Conservation (phyloP, 2,329 filamentous ascomycete species). For the Microdochium bolleyi region DNA sequence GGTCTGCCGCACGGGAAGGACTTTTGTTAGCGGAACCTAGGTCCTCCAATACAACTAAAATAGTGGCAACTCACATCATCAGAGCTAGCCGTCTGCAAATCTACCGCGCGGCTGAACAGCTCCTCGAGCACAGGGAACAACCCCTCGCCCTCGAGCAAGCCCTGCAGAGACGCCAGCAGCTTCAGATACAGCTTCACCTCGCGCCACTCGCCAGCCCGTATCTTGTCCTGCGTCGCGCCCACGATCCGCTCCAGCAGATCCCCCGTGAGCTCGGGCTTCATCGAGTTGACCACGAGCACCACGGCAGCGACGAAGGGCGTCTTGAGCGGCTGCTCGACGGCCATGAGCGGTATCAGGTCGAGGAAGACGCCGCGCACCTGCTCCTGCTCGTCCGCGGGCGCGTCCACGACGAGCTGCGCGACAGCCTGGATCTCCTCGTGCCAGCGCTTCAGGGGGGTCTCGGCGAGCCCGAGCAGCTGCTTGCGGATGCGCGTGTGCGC, state of each 20-base stretch:
- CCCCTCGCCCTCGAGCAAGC: constrained; percentile 73
- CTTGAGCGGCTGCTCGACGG: constrained; percentile 90
- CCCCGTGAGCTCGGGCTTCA: constrained; percentile 66
- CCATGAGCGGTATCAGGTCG: constrained; percentile 66
- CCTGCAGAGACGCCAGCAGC: constrained; percentile 80
- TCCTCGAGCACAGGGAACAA: constrained; percentile 80
- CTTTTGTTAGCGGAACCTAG: no score
- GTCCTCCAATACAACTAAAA: no score
- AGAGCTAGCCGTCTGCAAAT: constrained; percentile 84
- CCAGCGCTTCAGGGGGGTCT: constrained; percentile 70
- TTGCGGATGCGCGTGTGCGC: constrained; percentile 65
- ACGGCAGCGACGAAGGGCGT: constrained; percentile 90
- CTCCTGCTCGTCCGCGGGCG: constrained; percentile 74
- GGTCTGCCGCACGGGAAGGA: constrained; percentile 34
- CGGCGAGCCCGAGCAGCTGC: constrained; percentile 72
- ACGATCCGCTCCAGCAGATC: constrained; percentile 61
- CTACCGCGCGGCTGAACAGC: constrained; percentile 84
- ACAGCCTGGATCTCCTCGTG: constrained; percentile 72
- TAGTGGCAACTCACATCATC: constrained; percentile 88
- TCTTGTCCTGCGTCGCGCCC: constrained; percentile 54
- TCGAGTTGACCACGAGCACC: constrained; percentile 68
- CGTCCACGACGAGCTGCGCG: constrained; percentile 69
- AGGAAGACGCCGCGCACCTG: constrained; percentile 65
- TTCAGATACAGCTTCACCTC: constrained; percentile 86
- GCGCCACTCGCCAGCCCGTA: constrained; percentile 74